phyloP scores from a whole-genome alignment of 2,329 filamentous ascomycete species.

The Graphium sp. region DNA sequence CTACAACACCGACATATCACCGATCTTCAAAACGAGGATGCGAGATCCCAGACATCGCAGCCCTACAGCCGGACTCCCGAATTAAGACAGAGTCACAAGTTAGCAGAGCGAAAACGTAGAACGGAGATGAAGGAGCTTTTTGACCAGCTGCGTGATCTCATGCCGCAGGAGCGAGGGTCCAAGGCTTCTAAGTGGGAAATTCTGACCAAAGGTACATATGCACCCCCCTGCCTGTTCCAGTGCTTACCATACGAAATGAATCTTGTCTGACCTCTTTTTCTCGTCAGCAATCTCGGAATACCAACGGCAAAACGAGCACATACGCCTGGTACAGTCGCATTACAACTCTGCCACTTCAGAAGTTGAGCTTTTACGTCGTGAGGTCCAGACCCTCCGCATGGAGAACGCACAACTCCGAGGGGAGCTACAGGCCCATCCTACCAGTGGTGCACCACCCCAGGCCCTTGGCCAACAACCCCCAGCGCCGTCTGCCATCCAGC shows the following conservation, averaged over 20 bases:
- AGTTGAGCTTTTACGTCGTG: constrained; percentile 28
- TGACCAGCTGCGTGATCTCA: constrained; percentile 60
- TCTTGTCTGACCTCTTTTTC: constrained; percentile 2
- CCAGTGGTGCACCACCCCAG: constrained; percentile 6
- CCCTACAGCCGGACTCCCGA: constrained; percentile 75
- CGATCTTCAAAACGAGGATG: constrained; percentile 46
- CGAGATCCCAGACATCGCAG: constrained; percentile 35
- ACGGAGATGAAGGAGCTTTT: constrained; percentile 85
- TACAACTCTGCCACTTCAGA: constrained; percentile 23
- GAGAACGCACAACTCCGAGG: constrained; percentile 29
- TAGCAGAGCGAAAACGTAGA: constrained; percentile 66
- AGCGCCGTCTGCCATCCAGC: constrained; percentile 13
- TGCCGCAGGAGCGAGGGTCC: constrained; percentile 65
- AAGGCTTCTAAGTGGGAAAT: constrained; percentile 89
- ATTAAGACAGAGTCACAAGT: constrained; percentile 67
- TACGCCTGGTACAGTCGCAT: constrained; percentile 27
- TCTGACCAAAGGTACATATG: constrained; percentile 55
- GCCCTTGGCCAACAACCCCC: constrained; percentile 11
- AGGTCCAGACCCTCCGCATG: constrained; percentile 27
- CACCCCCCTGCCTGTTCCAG: no score
- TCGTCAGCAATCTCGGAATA: constrained; percentile 43
- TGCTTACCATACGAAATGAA: constrained; percentile 5
- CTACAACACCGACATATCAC: constrained; percentile 59
- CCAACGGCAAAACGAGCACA: constrained; percentile 32
- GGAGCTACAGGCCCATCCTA: constrained; percentile 8